phyloP scores from a whole-genome alignment of 495 filamentous ascomycete species.

The Letharia lupina region DNA sequence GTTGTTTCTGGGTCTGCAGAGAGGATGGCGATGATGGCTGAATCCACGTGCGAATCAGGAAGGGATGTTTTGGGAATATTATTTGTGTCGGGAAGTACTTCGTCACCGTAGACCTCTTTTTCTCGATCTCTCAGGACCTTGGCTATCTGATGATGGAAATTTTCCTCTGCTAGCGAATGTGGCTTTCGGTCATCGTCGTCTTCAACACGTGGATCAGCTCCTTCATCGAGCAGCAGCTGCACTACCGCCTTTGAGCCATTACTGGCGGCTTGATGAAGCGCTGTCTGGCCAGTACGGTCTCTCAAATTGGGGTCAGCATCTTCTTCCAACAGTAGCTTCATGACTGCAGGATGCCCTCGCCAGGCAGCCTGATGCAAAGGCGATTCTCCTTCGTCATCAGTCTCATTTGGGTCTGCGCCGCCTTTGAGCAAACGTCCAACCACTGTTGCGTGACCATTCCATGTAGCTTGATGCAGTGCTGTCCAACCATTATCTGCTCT shows the following conservation, averaged over 20 bases:
- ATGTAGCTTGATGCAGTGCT: slow-evolving; percentile 19
- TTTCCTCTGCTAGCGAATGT: slow-evolving; percentile 14
- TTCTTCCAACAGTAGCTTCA: neutral
- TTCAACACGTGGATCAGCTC: slow-evolving; percentile 20
- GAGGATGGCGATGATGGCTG: neutral
- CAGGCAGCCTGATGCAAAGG: neutral
- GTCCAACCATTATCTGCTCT: slow-evolving; percentile 11
- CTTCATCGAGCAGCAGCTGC: slow-evolving; percentile 17
- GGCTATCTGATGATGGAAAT: slow-evolving; percentile 7
- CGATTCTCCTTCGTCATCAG: neutral
- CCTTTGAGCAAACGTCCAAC: neutral
- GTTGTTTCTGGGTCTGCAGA: neutral
- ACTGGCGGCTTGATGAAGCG: neutral
- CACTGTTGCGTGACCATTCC: neutral
- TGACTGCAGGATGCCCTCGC: neutral
- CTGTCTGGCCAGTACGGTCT: neutral
- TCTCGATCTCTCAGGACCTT: neutral
- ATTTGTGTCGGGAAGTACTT: neutral
- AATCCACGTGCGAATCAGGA: neutral
- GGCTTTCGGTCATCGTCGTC: slow-evolving; percentile 19
- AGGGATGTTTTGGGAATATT: neutral
- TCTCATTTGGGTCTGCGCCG: neutral
- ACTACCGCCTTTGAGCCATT: neutral
- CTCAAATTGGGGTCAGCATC: neutral
- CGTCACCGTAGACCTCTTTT: neutral